Evolutionary conservation across 164 flowering plant genomes (phyloP).

Genomic region (Houttuynia cordata): DNA sequence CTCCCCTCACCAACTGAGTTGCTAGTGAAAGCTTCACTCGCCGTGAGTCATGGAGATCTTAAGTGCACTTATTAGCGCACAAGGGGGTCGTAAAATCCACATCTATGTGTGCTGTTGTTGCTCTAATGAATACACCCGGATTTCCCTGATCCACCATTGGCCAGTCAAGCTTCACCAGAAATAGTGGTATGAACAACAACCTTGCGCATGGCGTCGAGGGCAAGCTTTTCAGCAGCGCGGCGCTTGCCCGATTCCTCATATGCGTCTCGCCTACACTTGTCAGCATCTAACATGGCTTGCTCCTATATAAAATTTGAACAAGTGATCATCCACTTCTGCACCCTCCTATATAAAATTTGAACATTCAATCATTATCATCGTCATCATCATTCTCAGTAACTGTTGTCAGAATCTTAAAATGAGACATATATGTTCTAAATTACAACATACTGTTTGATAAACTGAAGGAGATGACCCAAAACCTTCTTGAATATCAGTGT

Average conservation of each 20-base stretch:
- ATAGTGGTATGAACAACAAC: conserved; percentile 21
- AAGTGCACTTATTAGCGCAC: too few species aligned
- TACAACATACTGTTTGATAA: background rate
- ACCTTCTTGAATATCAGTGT: too few species aligned
- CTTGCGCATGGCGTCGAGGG: conserved; percentile 45
- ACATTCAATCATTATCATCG: background rate
- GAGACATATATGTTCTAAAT: too few species aligned
- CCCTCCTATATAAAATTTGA: conserved; percentile 24
- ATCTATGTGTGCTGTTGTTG: too few species aligned
- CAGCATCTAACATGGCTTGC: conserved; percentile 45
- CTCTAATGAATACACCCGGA: too few species aligned
- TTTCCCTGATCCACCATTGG: too few species aligned
- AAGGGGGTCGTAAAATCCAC: too few species aligned
- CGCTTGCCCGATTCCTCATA: conserved; percentile 50
- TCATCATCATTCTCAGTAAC: background rate
- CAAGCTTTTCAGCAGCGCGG: conserved; percentile 54
- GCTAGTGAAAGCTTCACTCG: too few species aligned
- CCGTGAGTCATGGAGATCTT: too few species aligned
- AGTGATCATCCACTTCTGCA: conserved; percentile 17
- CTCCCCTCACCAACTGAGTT: too few species aligned
- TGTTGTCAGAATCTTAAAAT: too few species aligned
- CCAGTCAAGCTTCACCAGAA: too few species aligned
- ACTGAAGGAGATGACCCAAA: background rate
- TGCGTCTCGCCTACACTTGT: conserved; percentile 33
- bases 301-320: conserved; percentile 36